A percentile compares a stretch with the other conserved stretches of the same genome.
phyloP scores from a whole-genome alignment of 257 asterid species.

The Thymus quinquecostatus region DNA sequence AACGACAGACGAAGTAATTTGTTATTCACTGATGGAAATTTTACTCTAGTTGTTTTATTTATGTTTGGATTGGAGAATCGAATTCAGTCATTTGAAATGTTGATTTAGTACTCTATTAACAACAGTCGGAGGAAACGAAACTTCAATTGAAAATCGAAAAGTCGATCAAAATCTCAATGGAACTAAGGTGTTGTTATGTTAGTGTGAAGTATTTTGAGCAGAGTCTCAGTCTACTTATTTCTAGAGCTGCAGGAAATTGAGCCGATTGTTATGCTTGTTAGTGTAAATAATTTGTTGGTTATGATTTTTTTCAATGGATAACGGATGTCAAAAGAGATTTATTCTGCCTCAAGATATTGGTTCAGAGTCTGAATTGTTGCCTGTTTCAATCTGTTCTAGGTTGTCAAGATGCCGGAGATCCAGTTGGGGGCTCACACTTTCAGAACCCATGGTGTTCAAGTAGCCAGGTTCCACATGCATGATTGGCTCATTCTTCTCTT shows the following conservation, averaged over 20 bases:
- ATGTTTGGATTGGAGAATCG: neutral
- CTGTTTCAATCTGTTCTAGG: conserved; percentile 37
- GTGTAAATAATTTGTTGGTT: neutral
- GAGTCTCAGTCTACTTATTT: neutral
- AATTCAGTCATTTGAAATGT: neutral
- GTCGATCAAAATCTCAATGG: neutral
- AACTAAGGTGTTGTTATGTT: neutral
- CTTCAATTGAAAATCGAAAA: neutral
- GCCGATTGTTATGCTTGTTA: conserved; percentile 4
- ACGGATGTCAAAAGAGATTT: neutral
- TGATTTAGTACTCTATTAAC: neutral
- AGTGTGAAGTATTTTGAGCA: conserved; percentile 10
- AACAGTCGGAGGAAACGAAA: neutral
- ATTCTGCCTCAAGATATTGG: neutral
- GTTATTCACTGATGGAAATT: neutral
- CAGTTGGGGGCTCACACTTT: conserved; percentile 92
- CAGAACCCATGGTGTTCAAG: conserved; percentile 80
- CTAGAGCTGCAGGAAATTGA: conserved; percentile 17
- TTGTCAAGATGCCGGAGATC: conserved; percentile 76
- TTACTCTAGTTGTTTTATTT: neutral
- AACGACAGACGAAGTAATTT: neutral
- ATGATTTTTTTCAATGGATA: neutral
- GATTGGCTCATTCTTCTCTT: conserved; percentile 90
- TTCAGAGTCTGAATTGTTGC: conserved; percentile 1
- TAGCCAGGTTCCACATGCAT: conserved; percentile 84